Percentiles rank a stretch among this genome's conserved stretches.
phyloP scores from a whole-genome alignment of 1,284 basidiomycete genomes.

The Tilletia setariae region DNA sequence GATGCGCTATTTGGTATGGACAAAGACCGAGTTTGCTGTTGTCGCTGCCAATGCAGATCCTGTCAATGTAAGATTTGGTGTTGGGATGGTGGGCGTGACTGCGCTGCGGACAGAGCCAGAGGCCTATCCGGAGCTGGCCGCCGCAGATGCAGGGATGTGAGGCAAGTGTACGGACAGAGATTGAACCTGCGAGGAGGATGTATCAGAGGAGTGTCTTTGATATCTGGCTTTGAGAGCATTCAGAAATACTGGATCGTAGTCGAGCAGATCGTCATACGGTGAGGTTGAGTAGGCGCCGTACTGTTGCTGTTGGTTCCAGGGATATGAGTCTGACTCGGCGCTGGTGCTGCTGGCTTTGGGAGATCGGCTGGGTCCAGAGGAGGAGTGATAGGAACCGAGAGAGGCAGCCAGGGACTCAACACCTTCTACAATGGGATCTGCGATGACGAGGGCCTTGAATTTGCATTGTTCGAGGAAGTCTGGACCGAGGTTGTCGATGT shows the following conservation, averaged over 20 bases:
- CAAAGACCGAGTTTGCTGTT: neutral
- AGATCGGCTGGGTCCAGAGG: too few species aligned
- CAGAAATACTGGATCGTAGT: neutral
- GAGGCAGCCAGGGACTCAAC: neutral
- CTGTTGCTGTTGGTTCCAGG: neutral
- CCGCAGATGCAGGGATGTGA: neutral
- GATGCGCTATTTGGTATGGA: conserved; percentile 59
- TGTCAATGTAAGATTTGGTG: too few species aligned
- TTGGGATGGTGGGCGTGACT: too few species aligned
- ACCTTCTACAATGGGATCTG: conserved; percentile 17
- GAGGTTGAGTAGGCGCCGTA: neutral
- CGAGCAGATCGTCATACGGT: neutral
- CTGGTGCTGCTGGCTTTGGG: conserved; percentile 1
- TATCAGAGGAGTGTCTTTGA: neutral
- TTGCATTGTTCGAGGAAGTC: conserved; percentile 41
- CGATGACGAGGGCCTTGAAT: conserved; percentile 40
- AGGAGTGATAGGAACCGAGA: neutral
- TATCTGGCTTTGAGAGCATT: conserved; percentile 1
- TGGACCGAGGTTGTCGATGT: neutral
- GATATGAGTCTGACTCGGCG: neutral
- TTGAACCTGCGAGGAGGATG: neutral
- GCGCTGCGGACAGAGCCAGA: too few species aligned
- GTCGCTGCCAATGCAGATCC: too few species aligned
- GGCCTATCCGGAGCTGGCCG: neutral
- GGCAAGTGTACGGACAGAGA: neutral